These are phyloP conservation scores for Suillus placidus DNA, from an alignment of 768 basidiomycete species.

Conservation along the genomic window DNA sequence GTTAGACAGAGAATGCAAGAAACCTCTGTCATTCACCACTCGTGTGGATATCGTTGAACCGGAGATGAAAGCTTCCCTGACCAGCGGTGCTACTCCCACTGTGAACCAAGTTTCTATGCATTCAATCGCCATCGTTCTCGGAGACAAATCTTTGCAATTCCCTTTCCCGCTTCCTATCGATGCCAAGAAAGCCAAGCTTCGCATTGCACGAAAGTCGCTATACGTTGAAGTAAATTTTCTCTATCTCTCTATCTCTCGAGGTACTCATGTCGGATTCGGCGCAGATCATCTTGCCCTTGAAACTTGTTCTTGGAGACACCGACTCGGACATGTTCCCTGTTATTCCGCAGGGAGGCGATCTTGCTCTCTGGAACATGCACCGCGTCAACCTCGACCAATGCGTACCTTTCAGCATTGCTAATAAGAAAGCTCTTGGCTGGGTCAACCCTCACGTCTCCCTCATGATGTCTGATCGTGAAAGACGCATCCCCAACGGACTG, in stretches of 20 bases:
- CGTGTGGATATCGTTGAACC: no score
- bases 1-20: constrained; percentile 19
- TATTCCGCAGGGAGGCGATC: constrained; percentile 15
- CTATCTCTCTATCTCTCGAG: no score
- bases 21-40: neutral
- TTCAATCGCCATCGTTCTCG: neutral
- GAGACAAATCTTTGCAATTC: constrained; percentile 9
- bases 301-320: constrained; percentile 17
- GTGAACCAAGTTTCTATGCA: no score
- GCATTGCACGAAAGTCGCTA: no score
- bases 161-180: no score
- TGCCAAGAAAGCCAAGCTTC: no score
- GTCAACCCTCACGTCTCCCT: constrained; percentile 33
- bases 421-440: constrained; percentile 29
- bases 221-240: constrained; percentile 33
- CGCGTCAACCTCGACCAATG: constrained; percentile 39
- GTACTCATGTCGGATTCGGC: neutral
- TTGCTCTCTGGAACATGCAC: constrained; percentile 41
- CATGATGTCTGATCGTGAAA: constrained; percentile 38
- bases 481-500: constrained; percentile 17
- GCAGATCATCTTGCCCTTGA: constrained; percentile 26
- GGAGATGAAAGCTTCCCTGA: no score
- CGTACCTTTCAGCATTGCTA: constrained; percentile 33
- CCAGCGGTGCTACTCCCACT: no score
- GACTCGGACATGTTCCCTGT: constrained; percentile 32